These are phyloP conservation scores for Pseudopyricularia cyperi DNA, from an alignment of 2,329 filamentous ascomycete genomes.

Conservation along the genomic window DNA sequence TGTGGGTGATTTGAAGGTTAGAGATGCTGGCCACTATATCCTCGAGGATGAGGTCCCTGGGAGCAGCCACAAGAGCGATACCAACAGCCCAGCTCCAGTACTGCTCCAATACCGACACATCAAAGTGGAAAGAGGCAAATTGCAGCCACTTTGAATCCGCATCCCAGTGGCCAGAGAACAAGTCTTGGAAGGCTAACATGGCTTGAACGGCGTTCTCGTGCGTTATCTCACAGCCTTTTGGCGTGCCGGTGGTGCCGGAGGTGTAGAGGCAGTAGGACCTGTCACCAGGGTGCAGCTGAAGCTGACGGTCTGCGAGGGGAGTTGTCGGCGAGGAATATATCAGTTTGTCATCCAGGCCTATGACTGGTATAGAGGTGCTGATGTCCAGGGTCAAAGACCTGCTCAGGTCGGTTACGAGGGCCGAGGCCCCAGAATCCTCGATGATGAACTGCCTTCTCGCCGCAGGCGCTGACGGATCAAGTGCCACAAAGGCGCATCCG, in stretches of 20 bases:
- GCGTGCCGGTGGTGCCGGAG: slow-evolving; percentile 73
- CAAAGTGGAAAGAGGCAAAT: slow-evolving; percentile 90
- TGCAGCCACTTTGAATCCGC: slow-evolving; percentile 69
- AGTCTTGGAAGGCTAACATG: slow-evolving; percentile 70
- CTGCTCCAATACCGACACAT: slow-evolving; percentile 85
- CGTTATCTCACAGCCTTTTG: slow-evolving; percentile 79
- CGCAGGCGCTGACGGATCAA: slow-evolving; percentile 61
- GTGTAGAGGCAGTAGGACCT: slow-evolving; percentile 80
- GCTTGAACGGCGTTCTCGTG: slow-evolving; percentile 84
- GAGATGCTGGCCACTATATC: slow-evolving; percentile 65
- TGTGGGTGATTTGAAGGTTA: slow-evolving; percentile 67
- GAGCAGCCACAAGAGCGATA: slow-evolving; percentile 70
- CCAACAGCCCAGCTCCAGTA: slow-evolving; percentile 94
- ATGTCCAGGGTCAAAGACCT: slow-evolving; percentile 17
- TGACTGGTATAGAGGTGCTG: slow-evolving; percentile 15
- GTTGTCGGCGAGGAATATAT: not conserved
- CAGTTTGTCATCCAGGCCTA: slow-evolving; percentile 14
- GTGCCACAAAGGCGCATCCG: slow-evolving; percentile 67
- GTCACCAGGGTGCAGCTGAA: slow-evolving; percentile 30
- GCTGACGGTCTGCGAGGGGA: slow-evolving; percentile 6
- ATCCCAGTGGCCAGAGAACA: slow-evolving; percentile 68
- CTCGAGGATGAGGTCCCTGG: slow-evolving; percentile 73
- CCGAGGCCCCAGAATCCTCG: slow-evolving; percentile 53
- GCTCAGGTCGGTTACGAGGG: slow-evolving; percentile 42
- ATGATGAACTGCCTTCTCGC: slow-evolving; percentile 69